phyloP scores from a whole-genome alignment of 2,329 filamentous ascomycete species.

The Chrysosporium queenslandicum region DNA sequence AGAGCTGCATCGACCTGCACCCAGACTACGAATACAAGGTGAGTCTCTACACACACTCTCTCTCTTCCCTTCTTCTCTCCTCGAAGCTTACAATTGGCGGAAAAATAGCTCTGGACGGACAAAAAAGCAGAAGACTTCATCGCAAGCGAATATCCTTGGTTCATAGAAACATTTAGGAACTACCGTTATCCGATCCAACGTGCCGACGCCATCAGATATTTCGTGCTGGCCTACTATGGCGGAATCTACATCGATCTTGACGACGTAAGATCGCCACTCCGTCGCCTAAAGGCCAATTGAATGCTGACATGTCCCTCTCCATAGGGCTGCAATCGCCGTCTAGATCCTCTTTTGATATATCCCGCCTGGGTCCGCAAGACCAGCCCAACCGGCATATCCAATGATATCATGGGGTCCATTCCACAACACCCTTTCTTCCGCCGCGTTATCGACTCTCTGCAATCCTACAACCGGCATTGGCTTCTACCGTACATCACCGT shows the following conservation, averaged over 20 bases:
- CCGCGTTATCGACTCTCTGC: constrained; percentile 56
- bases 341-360: constrained; percentile 59
- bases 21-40: constrained; percentile 65
- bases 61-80: no score
- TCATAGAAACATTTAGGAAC: constrained; percentile 61
- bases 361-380: constrained; percentile 63
- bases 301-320: not conserved
- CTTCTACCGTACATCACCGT: constrained; percentile 63
- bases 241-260: constrained; percentile 76
- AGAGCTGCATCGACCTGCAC: constrained; percentile 58
- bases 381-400: constrained; percentile 65
- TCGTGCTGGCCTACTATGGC: constrained; percentile 64
- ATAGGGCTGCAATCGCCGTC: constrained; percentile 56
- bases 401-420: constrained; percentile 67
- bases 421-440: constrained; percentile 66
- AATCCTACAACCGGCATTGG: constrained; percentile 60
- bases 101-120: constrained; percentile 63
- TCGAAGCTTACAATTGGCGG: not conserved
- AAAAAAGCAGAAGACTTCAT: constrained; percentile 61
- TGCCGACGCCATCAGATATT: constrained; percentile 70
- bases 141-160: constrained; percentile 64
- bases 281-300: not conserved
- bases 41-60: no score
- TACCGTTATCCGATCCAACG: constrained; percentile 69
- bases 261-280: constrained; percentile 41